Percentiles rank a stretch among this genome's conserved stretches.
These are phyloP conservation scores for Penicillium hesseltinei DNA, from an alignment of 2,329 filamentous ascomycete species.

Conservation along the genomic window DNA sequence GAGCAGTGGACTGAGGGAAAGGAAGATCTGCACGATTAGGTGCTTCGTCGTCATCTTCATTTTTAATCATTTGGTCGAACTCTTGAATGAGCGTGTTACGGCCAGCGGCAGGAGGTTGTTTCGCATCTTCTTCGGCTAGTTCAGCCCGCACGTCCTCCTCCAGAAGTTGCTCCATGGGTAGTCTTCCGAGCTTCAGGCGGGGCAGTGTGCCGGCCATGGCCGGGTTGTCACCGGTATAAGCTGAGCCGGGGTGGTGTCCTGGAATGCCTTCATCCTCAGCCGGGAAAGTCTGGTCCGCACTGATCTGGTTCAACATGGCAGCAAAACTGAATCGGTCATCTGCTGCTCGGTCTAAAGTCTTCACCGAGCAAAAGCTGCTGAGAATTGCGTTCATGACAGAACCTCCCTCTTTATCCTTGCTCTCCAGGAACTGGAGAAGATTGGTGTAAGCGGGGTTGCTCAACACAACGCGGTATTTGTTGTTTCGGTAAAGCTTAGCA, in stretches of 20 bases:
- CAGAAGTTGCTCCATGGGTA: constrained; percentile 80
- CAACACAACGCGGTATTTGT: constrained; percentile 87
- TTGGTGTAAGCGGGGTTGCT: constrained; percentile 80
- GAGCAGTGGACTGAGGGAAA: constrained; percentile 79
- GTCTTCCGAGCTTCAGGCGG: constrained; percentile 71
- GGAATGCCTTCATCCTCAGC: constrained; percentile 68
- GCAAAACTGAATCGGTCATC: constrained; percentile 60
- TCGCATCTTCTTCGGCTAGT: constrained; percentile 78
- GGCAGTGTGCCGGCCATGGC: constrained; percentile 55
- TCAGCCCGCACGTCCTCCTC: constrained; percentile 84
- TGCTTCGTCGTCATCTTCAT: constrained; percentile 81
- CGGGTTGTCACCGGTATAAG: constrained; percentile 58
- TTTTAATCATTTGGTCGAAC: constrained; percentile 83
- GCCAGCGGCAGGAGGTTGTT: constrained; percentile 68
- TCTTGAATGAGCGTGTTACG: constrained; percentile 76
- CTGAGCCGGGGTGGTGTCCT: constrained; percentile 64
- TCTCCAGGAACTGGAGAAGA: constrained; percentile 83
- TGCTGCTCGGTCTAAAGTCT: constrained; percentile 58
- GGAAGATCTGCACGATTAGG: constrained; percentile 77
- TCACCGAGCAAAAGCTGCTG: constrained; percentile 57
- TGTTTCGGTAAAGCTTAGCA: constrained; percentile 77
- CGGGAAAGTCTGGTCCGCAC: constrained; percentile 56
- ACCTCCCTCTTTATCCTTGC: constrained; percentile 78
- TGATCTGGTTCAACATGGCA: constrained; percentile 56
- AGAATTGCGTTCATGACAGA: constrained; percentile 74